Evolutionary conservation across 2,329 filamentous ascomycete genomes (phyloP).

Genomic region (Talaromyces piceae): DNA sequence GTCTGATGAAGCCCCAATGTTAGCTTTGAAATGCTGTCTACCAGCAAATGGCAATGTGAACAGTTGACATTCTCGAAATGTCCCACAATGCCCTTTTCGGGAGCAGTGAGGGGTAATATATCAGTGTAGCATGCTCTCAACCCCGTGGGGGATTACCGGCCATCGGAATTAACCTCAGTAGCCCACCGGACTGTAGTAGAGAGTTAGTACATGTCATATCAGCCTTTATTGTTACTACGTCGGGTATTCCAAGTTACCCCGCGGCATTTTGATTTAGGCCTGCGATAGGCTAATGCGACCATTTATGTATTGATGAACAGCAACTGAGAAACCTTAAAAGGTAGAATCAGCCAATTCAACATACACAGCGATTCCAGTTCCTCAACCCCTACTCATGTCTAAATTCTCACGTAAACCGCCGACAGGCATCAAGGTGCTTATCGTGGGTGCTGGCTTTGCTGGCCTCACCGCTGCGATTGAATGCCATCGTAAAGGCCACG

Average conservation of each 20-base stretch:
- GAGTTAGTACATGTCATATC: not conserved
- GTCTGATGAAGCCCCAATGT: no score
- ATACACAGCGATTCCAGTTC: no score
- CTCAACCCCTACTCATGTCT: no score
- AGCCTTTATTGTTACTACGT: not conserved
- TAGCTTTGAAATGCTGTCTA: not conserved
- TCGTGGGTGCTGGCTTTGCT: conserved; percentile 41
- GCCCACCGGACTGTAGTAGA: not conserved
- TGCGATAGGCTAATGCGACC: not conserved
- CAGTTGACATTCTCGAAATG: not conserved
- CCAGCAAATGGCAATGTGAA: not conserved
- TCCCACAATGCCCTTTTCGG: not conserved
- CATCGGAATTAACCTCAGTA: not conserved
- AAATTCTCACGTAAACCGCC: conserved; percentile 15
- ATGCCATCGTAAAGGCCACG: conserved; percentile 18
- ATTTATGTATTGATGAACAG: not conserved
- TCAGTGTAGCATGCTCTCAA: not conserved
- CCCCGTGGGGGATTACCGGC: not conserved
- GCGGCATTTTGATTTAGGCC: not conserved
- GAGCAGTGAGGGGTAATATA: not conserved
- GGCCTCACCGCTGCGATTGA: conserved; percentile 28
- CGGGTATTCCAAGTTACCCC: not conserved
- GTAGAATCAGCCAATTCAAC: not conserved
- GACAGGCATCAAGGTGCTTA: conserved; percentile 39
- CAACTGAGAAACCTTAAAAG: no score